These are phyloP conservation scores for Poterioochromonas sp. DNA, from an alignment of 352 stramenopile genomes.

Conservation along the genomic window DNA sequence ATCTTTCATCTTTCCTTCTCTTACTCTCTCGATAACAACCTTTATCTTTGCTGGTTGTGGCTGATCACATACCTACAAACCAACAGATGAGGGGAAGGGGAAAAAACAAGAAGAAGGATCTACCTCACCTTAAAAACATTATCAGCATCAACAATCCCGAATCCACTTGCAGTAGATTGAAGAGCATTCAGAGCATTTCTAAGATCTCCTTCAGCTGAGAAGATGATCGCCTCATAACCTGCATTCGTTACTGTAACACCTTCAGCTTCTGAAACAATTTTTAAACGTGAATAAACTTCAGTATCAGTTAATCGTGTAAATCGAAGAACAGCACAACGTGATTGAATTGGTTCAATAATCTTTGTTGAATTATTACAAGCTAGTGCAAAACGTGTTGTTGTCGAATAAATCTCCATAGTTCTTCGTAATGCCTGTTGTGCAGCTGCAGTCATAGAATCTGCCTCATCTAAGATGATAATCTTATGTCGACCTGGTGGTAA, in stretches of 20 bases:
- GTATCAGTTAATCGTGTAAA: constrained; percentile 89
- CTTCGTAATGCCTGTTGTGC: constrained; percentile 89
- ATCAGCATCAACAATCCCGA: constrained; percentile 82
- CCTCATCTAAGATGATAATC: constrained; percentile 98
- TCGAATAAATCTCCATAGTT: constrained; percentile 98
- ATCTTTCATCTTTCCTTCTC: constrained; percentile 64
- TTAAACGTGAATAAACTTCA: constrained; percentile 49
- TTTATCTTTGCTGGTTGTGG: constrained; percentile 82
- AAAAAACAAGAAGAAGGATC: not conserved
- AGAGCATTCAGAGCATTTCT: constrained; percentile 97
- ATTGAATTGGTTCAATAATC: constrained; percentile 99
- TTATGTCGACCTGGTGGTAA: constrained; percentile 82
- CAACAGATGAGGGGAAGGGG: constrained; percentile 51
- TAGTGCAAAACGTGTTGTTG: constrained; percentile 93
- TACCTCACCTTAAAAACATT: constrained; percentile 45
- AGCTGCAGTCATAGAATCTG: constrained; percentile 92
- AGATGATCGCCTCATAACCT: constrained; percentile 92
- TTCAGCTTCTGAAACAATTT: not conserved
- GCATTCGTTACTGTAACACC: not conserved
- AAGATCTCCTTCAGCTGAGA: constrained; percentile 98
- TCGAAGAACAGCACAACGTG: constrained; percentile 90
- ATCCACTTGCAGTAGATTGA: constrained; percentile 88
- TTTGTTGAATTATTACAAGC: constrained; percentile 98
- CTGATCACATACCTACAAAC: constrained; percentile 69
- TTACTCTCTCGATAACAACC: constrained; percentile 62